Percentiles rank a stretch among this genome's conserved stretches.
Conservation (phyloP, 306 rosid species). For the Dalbergia cochinchinensis region DNA sequence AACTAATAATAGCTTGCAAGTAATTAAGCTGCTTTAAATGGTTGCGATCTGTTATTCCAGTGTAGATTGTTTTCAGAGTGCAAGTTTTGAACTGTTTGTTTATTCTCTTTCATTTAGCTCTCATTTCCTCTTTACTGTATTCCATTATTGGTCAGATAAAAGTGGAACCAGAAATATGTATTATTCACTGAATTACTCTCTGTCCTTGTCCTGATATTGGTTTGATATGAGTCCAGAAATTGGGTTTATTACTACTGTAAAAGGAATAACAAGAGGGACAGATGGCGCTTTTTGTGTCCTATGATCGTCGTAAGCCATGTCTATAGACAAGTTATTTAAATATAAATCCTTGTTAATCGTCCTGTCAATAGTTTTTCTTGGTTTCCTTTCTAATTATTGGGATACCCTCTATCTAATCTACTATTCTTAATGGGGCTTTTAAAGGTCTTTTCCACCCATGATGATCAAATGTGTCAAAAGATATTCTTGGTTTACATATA, state of each 20-base stretch:
- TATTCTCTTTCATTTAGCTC: conserved; percentile 23
- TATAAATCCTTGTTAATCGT: neutral
- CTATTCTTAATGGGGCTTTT: neutral
- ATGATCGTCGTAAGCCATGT: no score
- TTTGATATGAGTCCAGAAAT: conserved; percentile 3
- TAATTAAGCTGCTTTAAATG: conserved; percentile 27
- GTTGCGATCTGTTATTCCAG: conserved; percentile 23
- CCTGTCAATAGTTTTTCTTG: neutral
- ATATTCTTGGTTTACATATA: neutral
- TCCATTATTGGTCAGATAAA: conserved; percentile 12
- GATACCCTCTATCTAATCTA: neutral
- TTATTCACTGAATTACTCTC: conserved; percentile 13
- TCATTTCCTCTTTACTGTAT: neutral
- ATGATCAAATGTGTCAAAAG: no score
- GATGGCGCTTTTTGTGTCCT: neutral
- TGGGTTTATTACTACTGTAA: conserved; percentile 8
- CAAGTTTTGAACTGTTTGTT: conserved; percentile 1
- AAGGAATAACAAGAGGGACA: neutral
- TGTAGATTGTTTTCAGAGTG: conserved; percentile 24
- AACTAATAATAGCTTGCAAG: neutral
- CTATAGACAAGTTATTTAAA: neutral
- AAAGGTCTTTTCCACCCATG: neutral
- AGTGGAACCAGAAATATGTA: conserved; percentile 12
- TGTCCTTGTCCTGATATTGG: conserved; percentile 13
- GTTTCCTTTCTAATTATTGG: neutral